Base-by-base conservation (phyloP, 139 green algal species). In the Chlamydomonas applanata region DNA sequence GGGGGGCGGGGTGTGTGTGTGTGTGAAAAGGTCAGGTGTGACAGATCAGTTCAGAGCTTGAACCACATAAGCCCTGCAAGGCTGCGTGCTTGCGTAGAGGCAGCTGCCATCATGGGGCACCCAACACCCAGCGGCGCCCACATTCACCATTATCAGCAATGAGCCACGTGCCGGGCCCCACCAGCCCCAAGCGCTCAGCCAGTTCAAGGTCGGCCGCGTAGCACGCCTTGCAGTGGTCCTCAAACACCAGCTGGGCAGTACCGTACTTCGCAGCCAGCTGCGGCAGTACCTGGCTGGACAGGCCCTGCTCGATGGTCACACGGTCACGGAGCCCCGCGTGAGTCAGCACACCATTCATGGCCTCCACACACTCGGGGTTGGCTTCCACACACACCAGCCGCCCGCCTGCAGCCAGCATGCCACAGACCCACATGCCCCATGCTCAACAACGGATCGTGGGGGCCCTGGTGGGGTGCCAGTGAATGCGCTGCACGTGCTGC, bases 221-320 rank as follows among this genome's bases (percentile, higher is more conserved):
- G 59, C 59, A 66, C 4, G n/a, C 27, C 59, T 66, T 66, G 59
- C 59, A 66, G 59, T 66, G 59, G 59, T 66, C 59, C n/a, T 66
- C 66, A 61, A 72, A 72, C 7, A 72, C 9, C n/a, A 62, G 27
- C 44, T 72, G 44, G 4, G 66, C 66, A 19, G 19, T 16, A 17
- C 66, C 66, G 24, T 72, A 72, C 44, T 61, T 60, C 4, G 36
- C 9, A 13, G 40, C 44, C 16, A 72, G 40, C 16, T 25, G 11
- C 3, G 27, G 27, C 36, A 72, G 16, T 20, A 36, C 40, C 4
- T 72, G 33, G 4, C 24, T 17, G 16, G 66, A 22, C 40, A 72
- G 66, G 2, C 66, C 66, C 7, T n/a, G 22, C 27, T 72, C 66
- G 4, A 72, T 13, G n/a, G 36, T 35, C 44, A 72, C 66, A 4